Conservation (phyloP, 345 rosid species). For the Luvunga scandens region DNA sequence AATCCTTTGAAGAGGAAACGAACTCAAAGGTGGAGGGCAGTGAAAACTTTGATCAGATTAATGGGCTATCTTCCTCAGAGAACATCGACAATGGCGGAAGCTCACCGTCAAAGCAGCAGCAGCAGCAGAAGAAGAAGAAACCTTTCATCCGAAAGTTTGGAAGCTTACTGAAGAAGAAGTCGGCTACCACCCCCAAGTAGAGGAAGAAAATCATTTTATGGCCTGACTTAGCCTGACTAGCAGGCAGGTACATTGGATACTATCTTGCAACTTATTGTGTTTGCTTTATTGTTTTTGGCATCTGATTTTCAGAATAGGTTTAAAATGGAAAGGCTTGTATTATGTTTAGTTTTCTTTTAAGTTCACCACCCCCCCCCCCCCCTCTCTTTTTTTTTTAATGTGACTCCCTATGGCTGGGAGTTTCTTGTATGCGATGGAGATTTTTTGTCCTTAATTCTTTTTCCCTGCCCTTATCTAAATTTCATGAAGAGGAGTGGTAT, state of each 20-base stretch:
- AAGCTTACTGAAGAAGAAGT: constrained; percentile 89
- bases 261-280: constrained; percentile 34
- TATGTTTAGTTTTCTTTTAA: constrained; percentile 21
- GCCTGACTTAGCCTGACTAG: constrained; percentile 21
- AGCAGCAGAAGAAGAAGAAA: constrained; percentile 82
- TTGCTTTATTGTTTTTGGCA: constrained; percentile 30
- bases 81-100: constrained; percentile 43
- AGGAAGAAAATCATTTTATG: constrained; percentile 17
- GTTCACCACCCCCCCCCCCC: too few species aligned
- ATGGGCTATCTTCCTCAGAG: constrained; percentile 58
- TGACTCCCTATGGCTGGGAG: constrained; percentile 25
- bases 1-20: constrained; percentile 72
- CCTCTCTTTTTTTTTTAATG: neutral
- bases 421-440: constrained; percentile 38
- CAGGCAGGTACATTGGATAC: constrained; percentile 32
- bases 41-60: constrained; percentile 63
- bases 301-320: constrained; percentile 32
- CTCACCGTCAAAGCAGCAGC: constrained; percentile 55
- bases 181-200: constrained; percentile 63
- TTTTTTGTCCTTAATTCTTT: constrained; percentile 14
- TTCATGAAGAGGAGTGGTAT: constrained; percentile 25
- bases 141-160: constrained; percentile 89
- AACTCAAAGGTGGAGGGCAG: constrained; percentile 61
- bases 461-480: constrained; percentile 23
- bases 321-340: constrained; percentile 41